Evolutionary conservation across 305 asterid species (phyloP).

Genomic region (Solanum hybrid): DNA sequence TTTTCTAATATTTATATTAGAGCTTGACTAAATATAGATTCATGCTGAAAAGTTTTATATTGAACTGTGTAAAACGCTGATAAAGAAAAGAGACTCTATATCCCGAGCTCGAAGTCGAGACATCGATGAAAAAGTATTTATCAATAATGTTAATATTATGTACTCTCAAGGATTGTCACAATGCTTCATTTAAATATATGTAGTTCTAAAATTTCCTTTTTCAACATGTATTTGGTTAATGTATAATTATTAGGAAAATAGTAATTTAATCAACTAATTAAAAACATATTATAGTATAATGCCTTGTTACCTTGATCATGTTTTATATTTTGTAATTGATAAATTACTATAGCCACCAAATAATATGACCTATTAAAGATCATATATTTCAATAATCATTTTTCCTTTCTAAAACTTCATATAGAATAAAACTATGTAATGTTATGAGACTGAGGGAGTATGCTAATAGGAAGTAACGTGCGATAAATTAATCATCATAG

Average conservation of each 20-base stretch:
- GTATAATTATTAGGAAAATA: background rate
- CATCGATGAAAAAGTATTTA: background rate
- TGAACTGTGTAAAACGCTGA: rapidly evolving
- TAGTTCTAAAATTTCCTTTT: background rate
- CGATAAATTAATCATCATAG: background rate
- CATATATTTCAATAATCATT: background rate
- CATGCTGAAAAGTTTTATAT: background rate
- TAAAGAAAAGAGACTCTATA: background rate
- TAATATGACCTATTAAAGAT: background rate
- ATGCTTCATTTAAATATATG: background rate
- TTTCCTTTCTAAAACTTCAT: background rate
- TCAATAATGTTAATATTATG: background rate
- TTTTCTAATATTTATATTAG: background rate
- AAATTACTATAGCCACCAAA: background rate
- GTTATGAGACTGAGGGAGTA: background rate
- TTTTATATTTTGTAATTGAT: background rate
- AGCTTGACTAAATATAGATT: background rate
- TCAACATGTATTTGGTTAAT: background rate
- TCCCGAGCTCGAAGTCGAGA: rapidly evolving
- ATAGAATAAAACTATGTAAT: background rate
- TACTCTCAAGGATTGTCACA: background rate
- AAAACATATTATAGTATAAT: background rate
- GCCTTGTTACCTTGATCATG: background rate
- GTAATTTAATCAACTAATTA: background rate
- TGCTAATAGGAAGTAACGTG: background rate